A percentile compares a stretch with the other conserved stretches of the same genome.
Evolutionary conservation across 805 yeast species (phyloP).

Genomic region (Ogataea wickerhamii): DNA sequence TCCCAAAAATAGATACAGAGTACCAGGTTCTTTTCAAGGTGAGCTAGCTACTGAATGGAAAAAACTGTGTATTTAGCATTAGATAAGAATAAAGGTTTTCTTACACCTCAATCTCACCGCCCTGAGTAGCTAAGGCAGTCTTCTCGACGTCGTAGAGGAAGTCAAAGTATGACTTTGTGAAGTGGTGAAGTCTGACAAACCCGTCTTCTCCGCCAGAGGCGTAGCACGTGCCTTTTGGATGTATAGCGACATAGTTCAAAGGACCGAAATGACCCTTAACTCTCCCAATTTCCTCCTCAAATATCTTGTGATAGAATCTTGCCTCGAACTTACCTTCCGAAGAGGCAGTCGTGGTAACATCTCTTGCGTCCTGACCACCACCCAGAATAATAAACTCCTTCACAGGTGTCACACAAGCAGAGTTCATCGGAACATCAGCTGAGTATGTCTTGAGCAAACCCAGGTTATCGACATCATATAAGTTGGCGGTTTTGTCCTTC

Average conservation of each 20-base stretch:
- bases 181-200: constrained; percentile 87
- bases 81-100: not conserved
- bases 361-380: constrained; percentile 99
- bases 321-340: constrained; percentile 97
- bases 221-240: constrained; percentile 89
- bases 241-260: constrained; percentile 86
- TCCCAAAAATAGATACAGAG: constrained; percentile 15
- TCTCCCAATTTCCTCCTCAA: constrained; percentile 94
- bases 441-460: constrained; percentile 67
- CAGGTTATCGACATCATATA: constrained; percentile 75
- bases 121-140: constrained; percentile 51
- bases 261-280: constrained; percentile 99
- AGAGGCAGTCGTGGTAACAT: constrained; percentile 94
- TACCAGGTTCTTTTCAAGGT: not conserved
- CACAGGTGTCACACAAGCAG: constrained; percentile 90
- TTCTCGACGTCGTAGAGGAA: constrained; percentile 90
- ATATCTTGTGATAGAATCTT: constrained; percentile 90
- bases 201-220: constrained; percentile 99
- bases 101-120: constrained; percentile 18
- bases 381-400: constrained; percentile 92
- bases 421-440: constrained; percentile 91
- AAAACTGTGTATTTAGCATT: not conserved
- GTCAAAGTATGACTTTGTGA: constrained; percentile 89
- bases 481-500: constrained; percentile 80
- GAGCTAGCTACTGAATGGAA: not conserved